Evolutionary conservation across 1,284 basidiomycete genomes (phyloP), one percentile per base, ranked within the genome.

Genomic region (Marasmius sp.): DNA sequence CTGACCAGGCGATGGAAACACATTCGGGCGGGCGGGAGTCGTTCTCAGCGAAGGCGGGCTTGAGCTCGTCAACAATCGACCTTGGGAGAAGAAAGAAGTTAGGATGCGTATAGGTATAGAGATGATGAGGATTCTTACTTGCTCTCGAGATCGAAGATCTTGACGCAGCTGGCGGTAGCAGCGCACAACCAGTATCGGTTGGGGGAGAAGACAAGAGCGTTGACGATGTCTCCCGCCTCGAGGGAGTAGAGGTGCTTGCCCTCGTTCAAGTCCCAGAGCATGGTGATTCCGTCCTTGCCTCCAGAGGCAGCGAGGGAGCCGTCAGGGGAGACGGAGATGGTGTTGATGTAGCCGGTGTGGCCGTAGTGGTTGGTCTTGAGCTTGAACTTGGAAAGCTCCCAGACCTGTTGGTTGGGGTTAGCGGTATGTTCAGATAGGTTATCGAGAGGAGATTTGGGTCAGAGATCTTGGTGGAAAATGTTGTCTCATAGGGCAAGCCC

Each of bases 171-270:
- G 66, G 95, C 87, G 67, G 97, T 99, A 68, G 97, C 97, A 70
- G 97, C 97, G 79, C 97, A 99, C 68, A 99, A 85, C 97, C 97
- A 99, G 92, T 99, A 99, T 66, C 95, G 92, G 87, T 98, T 98
- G 69, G 97, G 97, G 37, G 95, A 97, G 88, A 99, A 99, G 77
- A 98, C 97, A 68, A 99, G 93, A 64, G 97, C 95, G 79, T 99
- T 99, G 88, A 99, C 95, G 70, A 95, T 86, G 79, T 99, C 95
- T 69, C 96, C 96, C 60, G 97, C 97, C 81, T 99, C 97, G 67
- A 99, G 92, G 64, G 95, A 98, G 89, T 99, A 99, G 73, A 99
- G 90, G 88, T 99, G 97, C 85, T 99, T 99, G 86, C 95, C 96
- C 84, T 99, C 97, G 81, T 98, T 98, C 71, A 99, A 85, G 79